Base-by-base conservation (phyloP, 164 flowering plant species). In the Santalum album region DNA sequence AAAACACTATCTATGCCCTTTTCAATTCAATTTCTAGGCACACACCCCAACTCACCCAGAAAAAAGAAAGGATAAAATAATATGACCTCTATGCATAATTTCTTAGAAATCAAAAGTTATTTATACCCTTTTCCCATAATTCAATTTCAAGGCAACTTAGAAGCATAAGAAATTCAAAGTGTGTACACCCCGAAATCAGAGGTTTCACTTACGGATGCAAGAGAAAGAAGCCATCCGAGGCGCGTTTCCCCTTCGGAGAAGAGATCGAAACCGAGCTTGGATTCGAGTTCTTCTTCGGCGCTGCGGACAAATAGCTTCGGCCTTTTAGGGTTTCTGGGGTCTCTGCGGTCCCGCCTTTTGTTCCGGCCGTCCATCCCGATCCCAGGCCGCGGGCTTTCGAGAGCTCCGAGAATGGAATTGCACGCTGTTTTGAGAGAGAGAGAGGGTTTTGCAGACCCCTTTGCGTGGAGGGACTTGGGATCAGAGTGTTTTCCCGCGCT, bases 141-240 rank as follows among this genome's bases (percentile, higher is more conserved):
- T 26, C 11, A 11, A 32, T 47, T 45, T 52, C 24, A 2, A 1
- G 26, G 51, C 19, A 34, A 23, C 7, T 3, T 21, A 25, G n/a
- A 12, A 2, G 25, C 6, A 17, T 1, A 26, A 25, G 18, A 15
- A 38, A 38, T 14, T 7, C 17, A 23, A 2, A 26, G 6, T 34
- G 24, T n/a, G 53, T 4, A 29, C 4, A 29, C 34, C 42, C 17
- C 3, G 23, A 12, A 3, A 34, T 45, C 1, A 42, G 20, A 12
- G 45, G 21, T 10, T 36, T 5, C 12, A 69, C 84, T 67, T 71
- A 91, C 98, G 11, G 96, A 68, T n/a, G 96, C 53, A 34, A 80
- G 72, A 0, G 90, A 83, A 50, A 94, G 99, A 11, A 94, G 63
- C 99, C 99, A 94, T 9, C 99, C 99, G 49, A 94, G 96, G 51